Percentiles rank a stretch among this genome's conserved stretches.
Conservation (phyloP, 495 filamentous ascomycete genomes). For the Penicillium soppii region DNA sequence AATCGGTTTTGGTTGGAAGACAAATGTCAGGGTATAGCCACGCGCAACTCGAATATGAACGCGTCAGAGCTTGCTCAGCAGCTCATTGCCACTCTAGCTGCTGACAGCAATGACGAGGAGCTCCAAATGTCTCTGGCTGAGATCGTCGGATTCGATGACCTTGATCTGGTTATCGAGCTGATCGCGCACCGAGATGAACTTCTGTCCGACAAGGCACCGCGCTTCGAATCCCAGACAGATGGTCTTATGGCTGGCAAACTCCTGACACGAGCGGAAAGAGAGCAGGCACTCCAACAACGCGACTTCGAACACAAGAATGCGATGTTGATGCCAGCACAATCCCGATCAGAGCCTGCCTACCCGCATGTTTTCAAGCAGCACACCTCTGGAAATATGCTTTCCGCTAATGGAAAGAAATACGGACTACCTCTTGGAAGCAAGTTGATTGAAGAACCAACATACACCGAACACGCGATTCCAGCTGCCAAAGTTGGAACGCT, state of each 20-base stretch:
- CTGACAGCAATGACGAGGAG: constrained; percentile 72
- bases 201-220: constrained; percentile 33
- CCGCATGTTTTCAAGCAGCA: constrained; percentile 90
- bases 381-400: constrained; percentile 78
- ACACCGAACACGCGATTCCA: constrained; percentile 85
- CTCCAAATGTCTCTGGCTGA: constrained; percentile 88
- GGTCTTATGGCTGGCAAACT: constrained; percentile 56
- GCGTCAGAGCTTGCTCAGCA: constrained; percentile 64
- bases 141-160: constrained; percentile 85
- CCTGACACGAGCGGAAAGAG: constrained; percentile 72
- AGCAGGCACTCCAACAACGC: constrained; percentile 67
- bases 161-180: constrained; percentile 85
- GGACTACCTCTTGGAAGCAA: constrained; percentile 66
- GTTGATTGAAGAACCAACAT: constrained; percentile 63
- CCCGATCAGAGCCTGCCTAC: constrained; percentile 67
- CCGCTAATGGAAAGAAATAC: constrained; percentile 73
- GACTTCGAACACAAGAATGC: constrained; percentile 84
- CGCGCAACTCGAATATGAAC: constrained; percentile 61
- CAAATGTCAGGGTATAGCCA: constrained; percentile 60
- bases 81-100: constrained; percentile 64
- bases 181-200: constrained; percentile 72
- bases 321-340: constrained; percentile 58
- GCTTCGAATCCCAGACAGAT: constrained; percentile 41
- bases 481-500: constrained; percentile 77
- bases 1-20: constrained; percentile 60